Evolutionary conservation across 768 basidiomycete species (phyloP), one percentile per base, ranked within the genome.

Genomic region (Chalciporus chontae): DNA sequence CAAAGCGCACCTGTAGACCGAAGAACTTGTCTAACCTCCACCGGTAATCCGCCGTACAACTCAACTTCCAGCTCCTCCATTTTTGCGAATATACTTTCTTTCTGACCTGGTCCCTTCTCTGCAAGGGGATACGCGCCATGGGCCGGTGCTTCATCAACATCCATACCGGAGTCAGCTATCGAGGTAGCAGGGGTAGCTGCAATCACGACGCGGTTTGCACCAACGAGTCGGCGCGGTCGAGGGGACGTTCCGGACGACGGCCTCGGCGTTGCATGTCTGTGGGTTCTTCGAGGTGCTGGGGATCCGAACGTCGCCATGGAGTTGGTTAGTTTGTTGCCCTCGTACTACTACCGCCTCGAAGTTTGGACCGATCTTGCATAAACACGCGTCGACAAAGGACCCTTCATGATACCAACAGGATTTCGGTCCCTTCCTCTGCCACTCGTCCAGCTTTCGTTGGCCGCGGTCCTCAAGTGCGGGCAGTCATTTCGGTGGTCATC

Each of bases 401-500:
- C 38, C 5, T 27, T n/a, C n/a, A n/a, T n/a, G n/a, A 31, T 45
- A 23, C 63, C 57, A 36, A 27, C 70, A 26, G 77, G 75, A 21
- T 90, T 87, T 60, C 78, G 71, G 24, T 71, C 77, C 26, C 71
- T 93, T 9, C 76, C 81, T 2, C 65, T 93, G 5, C 70, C 83
- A 5, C 62, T 81, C n/a, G 69, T 68, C 9, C 90, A 94, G 64
- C 73, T 94, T 29, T 85, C 83, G n/a, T 76, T 95, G 37, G 71
- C 83, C 39, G 82, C 85, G 1, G 89, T 90, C 10, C 71, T 94
- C 29, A 84, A 80, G 60, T 90, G 85, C 49, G 92, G 92, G 4
- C 90, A 94, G 64, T 85, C 85, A 3, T 94, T 94, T 66, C 82
- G 90, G 24, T 94, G 93, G 91, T 75, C 78, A 34, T 75, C 72